Conservation (phyloP, 306 rosid genomes). For the Cucumis hystrix region DNA sequence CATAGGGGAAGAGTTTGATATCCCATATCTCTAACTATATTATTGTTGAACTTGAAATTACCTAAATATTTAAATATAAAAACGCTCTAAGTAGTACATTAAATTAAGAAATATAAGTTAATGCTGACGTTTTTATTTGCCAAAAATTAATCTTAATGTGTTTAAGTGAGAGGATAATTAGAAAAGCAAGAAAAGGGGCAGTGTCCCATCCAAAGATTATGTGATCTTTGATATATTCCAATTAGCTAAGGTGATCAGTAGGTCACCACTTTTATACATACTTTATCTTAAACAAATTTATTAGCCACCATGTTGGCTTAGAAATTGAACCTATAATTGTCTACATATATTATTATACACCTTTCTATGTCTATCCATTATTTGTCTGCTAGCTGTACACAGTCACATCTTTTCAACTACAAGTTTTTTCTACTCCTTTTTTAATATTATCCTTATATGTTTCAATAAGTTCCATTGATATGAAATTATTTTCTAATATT, state of each 20-base stretch:
- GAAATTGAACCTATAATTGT: neutral
- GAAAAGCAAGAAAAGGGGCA: constrained; percentile 6
- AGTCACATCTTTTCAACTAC: neutral
- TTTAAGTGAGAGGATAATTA: neutral
- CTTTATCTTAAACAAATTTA: neutral
- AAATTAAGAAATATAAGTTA: neutral
- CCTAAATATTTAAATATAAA: no score
- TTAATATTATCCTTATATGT: neutral
- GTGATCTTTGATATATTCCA: constrained; percentile 19
- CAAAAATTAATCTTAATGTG: no score
- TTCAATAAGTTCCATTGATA: neutral
- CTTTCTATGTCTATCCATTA: neutral
- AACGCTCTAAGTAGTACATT: no score
- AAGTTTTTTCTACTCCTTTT: neutral
- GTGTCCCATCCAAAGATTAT: constrained; percentile 33
- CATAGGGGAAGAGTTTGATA: no score
- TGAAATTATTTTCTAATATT: neutral
- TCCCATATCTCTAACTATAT: no score
- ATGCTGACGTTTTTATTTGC: neutral
- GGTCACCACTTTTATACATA: neutral
- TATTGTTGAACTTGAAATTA: no score
- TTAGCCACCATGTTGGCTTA: neutral
- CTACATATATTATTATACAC: neutral
- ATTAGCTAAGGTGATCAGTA: neutral
- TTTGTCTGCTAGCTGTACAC: neutral